Base-by-base conservation (phyloP, 345 rosid species). In the Ceriops zippeliana region DNA sequence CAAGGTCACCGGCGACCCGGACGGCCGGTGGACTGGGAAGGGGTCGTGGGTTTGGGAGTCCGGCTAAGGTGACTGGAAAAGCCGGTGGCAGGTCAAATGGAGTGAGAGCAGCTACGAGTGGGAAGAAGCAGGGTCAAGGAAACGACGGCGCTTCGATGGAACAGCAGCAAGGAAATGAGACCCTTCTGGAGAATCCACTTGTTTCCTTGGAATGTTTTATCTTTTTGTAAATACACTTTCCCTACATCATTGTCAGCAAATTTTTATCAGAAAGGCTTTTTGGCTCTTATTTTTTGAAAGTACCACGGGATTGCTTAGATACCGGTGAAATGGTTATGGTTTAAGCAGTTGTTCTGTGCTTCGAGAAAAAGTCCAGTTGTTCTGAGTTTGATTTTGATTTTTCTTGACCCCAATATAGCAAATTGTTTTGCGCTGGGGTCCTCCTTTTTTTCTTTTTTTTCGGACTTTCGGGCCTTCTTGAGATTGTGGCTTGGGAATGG, bases 161-260 rank as follows among this genome's bases (percentile, higher is more conserved):
- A 38, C 60, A 16, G 8, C 69, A 11, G 49, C 49, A 42, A 42
- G 49, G 49, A 11, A 42, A 42, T 42, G 49, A 42, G 4, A 13
- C 49, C 37, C 37, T 34, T 42, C 49, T 42, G 3, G 49, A 42
- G 49, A 42, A 42, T 42, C 49, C 49, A 13, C 49, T 42, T 42
- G 49, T 42, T 42, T 42, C 49, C 4, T 42, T 60, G 58, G 56
- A 66, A 64, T 26, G 85, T 35, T 0, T 93, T 83, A 70, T 75
- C 49, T 86, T 66, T 61, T 86, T 32, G 90, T 84, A 17, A 84
- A 87, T 65, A 90, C 93, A 34, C 81, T 70, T n/a, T 42, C 90
- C 88, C 88, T 66, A 83, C 96, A 0, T 76, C 88, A 17, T 42
- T 15, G 15, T 42, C 49, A 0, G 76, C 92, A 90, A 70, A 87